Evolutionary conservation across 495 filamentous ascomycete species (phyloP).

Genomic region (Neurospora sp.): DNA sequence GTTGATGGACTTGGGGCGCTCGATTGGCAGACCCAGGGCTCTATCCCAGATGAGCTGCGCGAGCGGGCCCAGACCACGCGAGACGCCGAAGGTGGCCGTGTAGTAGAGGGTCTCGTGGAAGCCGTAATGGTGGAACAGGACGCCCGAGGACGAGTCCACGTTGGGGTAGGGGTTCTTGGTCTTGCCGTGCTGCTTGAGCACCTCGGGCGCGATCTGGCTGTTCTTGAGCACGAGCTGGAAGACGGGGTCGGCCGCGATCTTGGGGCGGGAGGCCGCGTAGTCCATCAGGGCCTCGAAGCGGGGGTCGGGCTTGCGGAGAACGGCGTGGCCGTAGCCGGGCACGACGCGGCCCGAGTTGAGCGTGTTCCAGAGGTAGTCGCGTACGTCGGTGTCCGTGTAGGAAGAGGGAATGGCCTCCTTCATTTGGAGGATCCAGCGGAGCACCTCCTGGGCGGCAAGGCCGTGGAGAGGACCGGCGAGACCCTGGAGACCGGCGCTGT

Average conservation of each 20-base stretch:
- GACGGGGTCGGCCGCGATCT: conserved; percentile 77
- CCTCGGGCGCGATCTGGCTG: conserved; percentile 63
- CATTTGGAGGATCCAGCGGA: conserved; percentile 94
- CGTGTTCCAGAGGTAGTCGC: conserved; percentile 82
- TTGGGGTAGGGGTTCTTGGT: conserved; percentile 98
- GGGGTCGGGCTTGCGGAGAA: conserved; percentile 92
- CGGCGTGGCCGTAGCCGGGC: conserved; percentile 96
- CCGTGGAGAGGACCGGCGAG: conserved; percentile 74
- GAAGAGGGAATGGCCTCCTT: conserved; percentile 70
- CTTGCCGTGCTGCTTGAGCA: conserved; percentile 91
- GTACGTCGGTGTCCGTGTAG: conserved; percentile 70
- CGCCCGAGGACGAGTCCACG: conserved; percentile 84
- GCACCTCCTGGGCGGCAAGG: conserved; percentile 91
- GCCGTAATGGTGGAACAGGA: conserved; percentile 93
- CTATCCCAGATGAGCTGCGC: conserved; percentile 96
- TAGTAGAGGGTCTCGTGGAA: conserved; percentile 97
- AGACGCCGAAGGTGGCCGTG: conserved; percentile 93
- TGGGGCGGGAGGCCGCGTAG: conserved; percentile 74
- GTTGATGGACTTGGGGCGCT: conserved; percentile 95
- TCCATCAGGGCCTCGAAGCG: conserved; percentile 94
- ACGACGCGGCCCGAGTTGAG: conserved; percentile 92
- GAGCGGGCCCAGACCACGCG: conserved; percentile 79
- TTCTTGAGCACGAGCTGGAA: conserved; percentile 91
- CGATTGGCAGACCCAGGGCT: conserved; percentile 90
- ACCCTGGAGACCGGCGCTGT: conserved; percentile 91